A percentile compares a stretch with the other conserved stretches of the same genome.
These are phyloP conservation scores for Hyphopichia fennica DNA, from an alignment of 1,139 yeast genomes.

Conservation along the genomic window DNA sequence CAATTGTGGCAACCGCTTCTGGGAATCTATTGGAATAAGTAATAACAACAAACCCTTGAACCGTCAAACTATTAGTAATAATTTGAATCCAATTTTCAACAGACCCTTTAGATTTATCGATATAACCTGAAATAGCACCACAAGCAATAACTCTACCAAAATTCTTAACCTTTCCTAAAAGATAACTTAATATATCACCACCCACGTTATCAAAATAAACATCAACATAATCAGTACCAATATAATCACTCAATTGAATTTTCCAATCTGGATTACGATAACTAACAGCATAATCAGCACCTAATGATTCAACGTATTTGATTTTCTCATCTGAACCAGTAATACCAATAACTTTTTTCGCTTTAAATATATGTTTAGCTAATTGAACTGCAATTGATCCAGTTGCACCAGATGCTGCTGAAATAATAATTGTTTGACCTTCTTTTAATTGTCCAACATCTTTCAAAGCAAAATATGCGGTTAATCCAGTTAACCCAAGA, in stretches of 20 bases:
- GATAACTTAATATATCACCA: conserved; percentile 54
- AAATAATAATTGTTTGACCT: conserved; percentile 45
- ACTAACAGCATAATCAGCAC: conserved; percentile 55
- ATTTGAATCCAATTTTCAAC: conserved; percentile 43
- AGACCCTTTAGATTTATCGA: conserved; percentile 33
- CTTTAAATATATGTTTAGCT: conserved; percentile 54
- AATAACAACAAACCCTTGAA: conserved; percentile 48
- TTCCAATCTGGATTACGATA: conserved; percentile 50
- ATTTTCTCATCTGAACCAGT: conserved; percentile 63
- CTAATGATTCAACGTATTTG: conserved; percentile 54
- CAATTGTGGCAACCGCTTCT: conserved; percentile 34
- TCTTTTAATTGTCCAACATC: conserved; percentile 42
- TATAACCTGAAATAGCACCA: conserved; percentile 64
- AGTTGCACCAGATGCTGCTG: conserved; percentile 73
- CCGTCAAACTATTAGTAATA: conserved; percentile 46
- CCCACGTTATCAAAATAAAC: conserved; percentile 63
- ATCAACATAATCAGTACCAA: conserved; percentile 48
- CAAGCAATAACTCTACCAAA: conserved; percentile 54
- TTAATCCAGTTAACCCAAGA: conserved; percentile 57
- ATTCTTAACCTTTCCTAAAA: conserved; percentile 39
- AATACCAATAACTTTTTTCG: conserved; percentile 59
- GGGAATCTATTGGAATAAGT: conserved; percentile 35
- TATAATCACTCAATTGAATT: conserved; percentile 41
- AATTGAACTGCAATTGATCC: conserved; percentile 64
- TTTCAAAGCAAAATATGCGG: conserved; percentile 60